Evolutionary conservation across 192 early-diverging fungal species (phyloP).

Genomic region (Coemansia sp.): DNA sequence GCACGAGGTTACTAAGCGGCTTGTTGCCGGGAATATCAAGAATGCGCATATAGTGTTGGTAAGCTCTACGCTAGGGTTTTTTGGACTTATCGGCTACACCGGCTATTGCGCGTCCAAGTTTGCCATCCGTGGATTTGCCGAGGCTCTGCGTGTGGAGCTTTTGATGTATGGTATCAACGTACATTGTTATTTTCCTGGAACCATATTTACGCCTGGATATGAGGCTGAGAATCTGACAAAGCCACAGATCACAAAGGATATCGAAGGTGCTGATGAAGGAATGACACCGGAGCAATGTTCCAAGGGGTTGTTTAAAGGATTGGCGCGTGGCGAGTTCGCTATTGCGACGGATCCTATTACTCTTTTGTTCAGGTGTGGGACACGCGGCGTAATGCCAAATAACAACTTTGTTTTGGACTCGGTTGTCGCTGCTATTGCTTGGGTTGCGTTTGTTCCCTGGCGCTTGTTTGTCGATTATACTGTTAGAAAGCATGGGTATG

Average conservation of each 20-base stretch:
- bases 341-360: slow-evolving; percentile 44
- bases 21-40: slow-evolving; percentile 55
- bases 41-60: slow-evolving; percentile 70
- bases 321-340: slow-evolving; percentile 45
- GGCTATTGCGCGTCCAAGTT: slow-evolving; percentile 72
- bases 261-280: slow-evolving; percentile 66
- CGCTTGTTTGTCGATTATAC: slow-evolving; percentile 38
- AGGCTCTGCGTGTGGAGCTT: slow-evolving; percentile 67
- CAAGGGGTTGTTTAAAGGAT: slow-evolving; percentile 32
- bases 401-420: slow-evolving; percentile 49
- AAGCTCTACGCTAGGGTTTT: slow-evolving; percentile 65
- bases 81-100: slow-evolving; percentile 69
- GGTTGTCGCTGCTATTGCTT: slow-evolving; percentile 26
- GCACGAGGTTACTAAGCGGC: slow-evolving; percentile 65
- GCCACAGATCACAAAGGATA: slow-evolving; percentile 65
- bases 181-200: slow-evolving; percentile 73
- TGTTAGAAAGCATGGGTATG: slow-evolving; percentile 8
- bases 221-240: slow-evolving; percentile 73
- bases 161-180: slow-evolving; percentile 62
- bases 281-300: slow-evolving; percentile 62
- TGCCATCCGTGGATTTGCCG: slow-evolving; percentile 71
- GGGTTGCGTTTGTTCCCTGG: slow-evolving; percentile 45
- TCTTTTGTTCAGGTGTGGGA: slow-evolving; percentile 38
- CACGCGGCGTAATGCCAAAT: slow-evolving; percentile 45
- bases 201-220: slow-evolving; percentile 69